A percentile compares a stretch with the other conserved stretches of the same genome.
Evolutionary conservation across 495 filamentous ascomycete species (phyloP).

Genomic region (Annulohypoxylon moriforme): DNA sequence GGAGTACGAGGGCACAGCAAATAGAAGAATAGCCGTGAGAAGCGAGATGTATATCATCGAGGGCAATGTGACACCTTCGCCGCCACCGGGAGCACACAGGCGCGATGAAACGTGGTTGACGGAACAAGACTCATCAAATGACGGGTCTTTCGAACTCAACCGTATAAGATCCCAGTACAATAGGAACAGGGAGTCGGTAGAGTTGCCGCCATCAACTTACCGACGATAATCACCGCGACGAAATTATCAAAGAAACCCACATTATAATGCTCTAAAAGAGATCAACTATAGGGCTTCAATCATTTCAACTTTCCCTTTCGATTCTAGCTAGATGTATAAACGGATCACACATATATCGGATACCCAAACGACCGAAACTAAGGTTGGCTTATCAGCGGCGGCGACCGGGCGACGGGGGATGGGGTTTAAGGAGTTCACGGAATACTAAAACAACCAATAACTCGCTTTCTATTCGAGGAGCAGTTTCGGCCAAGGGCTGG

Average conservation of each 20-base stretch:
- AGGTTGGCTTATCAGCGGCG: constrained; percentile 14
- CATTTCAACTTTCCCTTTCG: constrained; percentile 18
- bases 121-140: constrained; percentile 40
- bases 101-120: constrained; percentile 40
- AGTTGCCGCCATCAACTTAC: constrained; percentile 24
- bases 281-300: neutral
- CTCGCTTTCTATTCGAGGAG: constrained; percentile 12
- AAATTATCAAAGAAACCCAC: neutral
- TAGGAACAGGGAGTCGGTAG: constrained; percentile 2
- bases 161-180: constrained; percentile 13
- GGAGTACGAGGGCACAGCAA: neutral
- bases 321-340: constrained; percentile 36
- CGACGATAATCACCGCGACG: neutral
- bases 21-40: constrained; percentile 24
- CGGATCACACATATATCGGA: constrained; percentile 26
- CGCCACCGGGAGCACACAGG: neutral
- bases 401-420: constrained; percentile 31
- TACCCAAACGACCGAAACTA: constrained; percentile 24
- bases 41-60: constrained; percentile 47
- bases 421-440: constrained; percentile 13
- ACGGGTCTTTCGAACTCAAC: constrained; percentile 33
- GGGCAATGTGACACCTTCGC: constrained; percentile 24
- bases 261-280: neutral
- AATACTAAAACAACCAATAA: constrained; percentile 10
- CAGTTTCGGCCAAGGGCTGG: constrained; percentile 25